Conservation (phyloP, 1,139 yeast species). For the Saccharomycopsis phalli region DNA sequence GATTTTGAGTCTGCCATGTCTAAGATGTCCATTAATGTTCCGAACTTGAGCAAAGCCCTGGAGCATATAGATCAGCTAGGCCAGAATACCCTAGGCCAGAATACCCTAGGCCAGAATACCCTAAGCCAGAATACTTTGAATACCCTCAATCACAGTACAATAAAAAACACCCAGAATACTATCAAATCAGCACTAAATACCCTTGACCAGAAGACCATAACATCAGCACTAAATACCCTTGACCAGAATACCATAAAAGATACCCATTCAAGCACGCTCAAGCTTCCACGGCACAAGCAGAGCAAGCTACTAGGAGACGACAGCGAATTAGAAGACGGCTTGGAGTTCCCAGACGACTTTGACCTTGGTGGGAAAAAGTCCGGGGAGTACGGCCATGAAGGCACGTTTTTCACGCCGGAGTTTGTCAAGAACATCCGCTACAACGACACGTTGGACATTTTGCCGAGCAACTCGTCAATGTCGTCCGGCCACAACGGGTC, state of each 20-base stretch:
- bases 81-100: not conserved
- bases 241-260: no score
- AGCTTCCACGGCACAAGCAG: no score
- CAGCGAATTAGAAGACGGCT: conserved; percentile 18
- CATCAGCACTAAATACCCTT: no score
- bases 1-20: conserved; percentile 14
- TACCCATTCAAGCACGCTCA: no score
- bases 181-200: no score
- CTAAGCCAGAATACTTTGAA: not conserved
- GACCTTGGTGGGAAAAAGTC: conserved; percentile 1
- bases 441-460: conserved; percentile 9
- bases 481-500: conserved; percentile 10
- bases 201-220: no score
- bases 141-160: not conserved
- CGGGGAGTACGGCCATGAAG: not conserved
- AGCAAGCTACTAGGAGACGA: no score
- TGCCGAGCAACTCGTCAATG: conserved; percentile 8
- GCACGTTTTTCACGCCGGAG: conserved; percentile 5
- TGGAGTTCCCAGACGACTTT: conserved; percentile 19
- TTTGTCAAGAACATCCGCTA: not conserved
- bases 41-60: not conserved
- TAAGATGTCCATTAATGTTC: not conserved
- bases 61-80: not conserved
- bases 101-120: not conserved
- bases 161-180: no score